Evolutionary conservation across 768 basidiomycete genomes (phyloP).

Genomic region (Mrakia blollopis): DNA sequence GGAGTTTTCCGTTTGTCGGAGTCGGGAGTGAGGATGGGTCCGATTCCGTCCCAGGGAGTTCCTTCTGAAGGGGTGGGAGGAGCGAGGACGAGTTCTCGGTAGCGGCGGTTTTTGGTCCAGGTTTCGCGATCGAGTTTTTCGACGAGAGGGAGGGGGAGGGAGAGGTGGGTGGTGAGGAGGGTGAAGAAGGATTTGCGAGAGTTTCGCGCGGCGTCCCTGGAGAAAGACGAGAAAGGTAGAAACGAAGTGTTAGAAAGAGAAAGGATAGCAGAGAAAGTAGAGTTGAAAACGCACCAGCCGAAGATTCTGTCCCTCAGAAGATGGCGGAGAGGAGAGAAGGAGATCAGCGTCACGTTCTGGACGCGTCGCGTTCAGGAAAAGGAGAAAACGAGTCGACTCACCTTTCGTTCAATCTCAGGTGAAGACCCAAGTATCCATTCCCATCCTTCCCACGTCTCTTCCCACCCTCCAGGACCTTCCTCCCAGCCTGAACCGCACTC

Average conservation of each 20-base stretch:
- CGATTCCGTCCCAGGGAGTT: constrained; percentile 5
- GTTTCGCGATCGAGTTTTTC: not conserved
- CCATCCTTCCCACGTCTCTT: constrained; percentile 21
- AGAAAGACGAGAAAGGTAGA: constrained; percentile 27
- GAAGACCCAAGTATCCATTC: constrained; percentile 55
- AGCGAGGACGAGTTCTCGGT: constrained; percentile 19
- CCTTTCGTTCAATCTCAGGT: constrained; percentile 67
- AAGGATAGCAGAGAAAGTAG: not conserved
- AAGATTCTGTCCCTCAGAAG: not conserved
- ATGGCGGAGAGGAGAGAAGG: not conserved
- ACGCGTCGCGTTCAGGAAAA: constrained; percentile 43
- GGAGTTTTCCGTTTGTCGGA: constrained; percentile 22
- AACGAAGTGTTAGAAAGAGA: constrained; percentile 55
- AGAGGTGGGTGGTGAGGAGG: not conserved
- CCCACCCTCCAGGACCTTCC: constrained; percentile 47
- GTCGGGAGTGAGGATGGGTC: not conserved
- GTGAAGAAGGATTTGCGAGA: constrained; percentile 15
- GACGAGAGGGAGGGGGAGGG: not conserved
- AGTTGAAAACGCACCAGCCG: not conserved
- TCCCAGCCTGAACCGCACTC: constrained; percentile 50
- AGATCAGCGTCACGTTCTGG: constrained; percentile 1
- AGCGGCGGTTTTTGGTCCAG: not conserved
- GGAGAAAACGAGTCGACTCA: constrained; percentile 46
- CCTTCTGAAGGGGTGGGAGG: not conserved
- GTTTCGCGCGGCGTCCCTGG: constrained; percentile 13